Conservation (phyloP, 2,329 filamentous ascomycete genomes). For the Ophiostoma quercus region DNA sequence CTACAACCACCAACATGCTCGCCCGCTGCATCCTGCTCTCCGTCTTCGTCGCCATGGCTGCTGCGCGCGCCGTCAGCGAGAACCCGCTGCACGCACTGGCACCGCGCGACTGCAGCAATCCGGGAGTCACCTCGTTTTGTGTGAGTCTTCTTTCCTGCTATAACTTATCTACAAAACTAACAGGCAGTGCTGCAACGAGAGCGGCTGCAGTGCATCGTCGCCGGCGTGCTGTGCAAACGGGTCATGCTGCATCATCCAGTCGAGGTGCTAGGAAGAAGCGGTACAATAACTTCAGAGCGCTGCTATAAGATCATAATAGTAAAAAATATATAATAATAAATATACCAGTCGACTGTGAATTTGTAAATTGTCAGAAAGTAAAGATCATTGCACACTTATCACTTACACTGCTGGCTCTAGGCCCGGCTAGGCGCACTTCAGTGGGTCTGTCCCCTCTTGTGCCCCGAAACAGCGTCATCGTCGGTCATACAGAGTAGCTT, state of each 20-base stretch:
- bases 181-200: constrained; percentile 18
- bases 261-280: background rate
- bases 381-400: background rate
- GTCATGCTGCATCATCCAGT: constrained; percentile 13
- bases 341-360: too few relatives aligned
- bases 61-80: constrained; percentile 12
- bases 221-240: constrained; percentile 17
- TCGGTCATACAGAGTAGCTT: background rate
- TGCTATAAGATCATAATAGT: too few relatives aligned
- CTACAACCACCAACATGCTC: background rate
- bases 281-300: too few relatives aligned
- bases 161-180: background rate
- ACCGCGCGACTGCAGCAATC: background rate
- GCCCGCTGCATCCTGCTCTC: background rate
- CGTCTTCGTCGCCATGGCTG: constrained; percentile 1
- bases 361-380: background rate
- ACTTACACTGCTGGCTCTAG: background rate
- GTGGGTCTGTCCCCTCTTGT: constrained; percentile 7
- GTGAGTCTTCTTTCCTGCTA: background rate
- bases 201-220: constrained; percentile 8
- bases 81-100: constrained; percentile 9
- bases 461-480: constrained; percentile 9
- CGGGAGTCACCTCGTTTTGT: background rate
- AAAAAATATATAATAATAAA: too few relatives aligned
- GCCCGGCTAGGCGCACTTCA: constrained; percentile 1